phyloP scores from a whole-genome alignment of 1,284 basidiomycete genomes.

The Ustilago shanxiensis region DNA sequence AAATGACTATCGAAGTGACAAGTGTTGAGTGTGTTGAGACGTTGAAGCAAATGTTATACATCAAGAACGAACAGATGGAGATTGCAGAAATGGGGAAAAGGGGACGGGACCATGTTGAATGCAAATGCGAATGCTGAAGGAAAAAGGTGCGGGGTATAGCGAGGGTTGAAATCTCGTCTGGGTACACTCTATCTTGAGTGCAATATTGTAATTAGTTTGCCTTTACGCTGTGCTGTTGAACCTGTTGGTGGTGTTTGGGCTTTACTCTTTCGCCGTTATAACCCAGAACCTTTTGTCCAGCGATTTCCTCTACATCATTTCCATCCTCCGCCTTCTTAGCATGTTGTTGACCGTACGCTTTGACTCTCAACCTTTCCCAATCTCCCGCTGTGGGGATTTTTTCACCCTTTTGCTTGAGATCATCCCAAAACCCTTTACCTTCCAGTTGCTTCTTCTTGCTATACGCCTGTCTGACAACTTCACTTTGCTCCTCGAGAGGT shows the following conservation, averaged over 20 bases:
- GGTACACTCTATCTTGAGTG: not conserved
- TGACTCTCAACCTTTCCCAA: conserved; percentile 66
- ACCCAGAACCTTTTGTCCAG: conserved; percentile 56
- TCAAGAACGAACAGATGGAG: not conserved
- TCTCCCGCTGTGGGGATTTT: conserved; percentile 63
- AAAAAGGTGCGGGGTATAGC: conserved; percentile 21
- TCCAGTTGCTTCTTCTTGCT: conserved; percentile 8
- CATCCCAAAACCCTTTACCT: conserved; percentile 58
- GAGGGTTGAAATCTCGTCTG: conserved; percentile 39
- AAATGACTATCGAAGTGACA: conserved; percentile 9
- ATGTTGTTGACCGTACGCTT: conserved; percentile 64
- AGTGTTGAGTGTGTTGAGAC: conserved; percentile 23
- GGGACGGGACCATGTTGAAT: conserved; percentile 35
- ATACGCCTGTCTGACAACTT: conserved; percentile 63
- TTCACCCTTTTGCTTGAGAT: conserved; percentile 37
- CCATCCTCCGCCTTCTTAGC: conserved; percentile 66
- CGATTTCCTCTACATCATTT: conserved; percentile 65
- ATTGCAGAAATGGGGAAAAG: not conserved
- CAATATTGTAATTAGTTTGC: conserved; percentile 21
- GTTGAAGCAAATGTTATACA: conserved; percentile 16
- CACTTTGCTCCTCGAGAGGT: conserved; percentile 64
- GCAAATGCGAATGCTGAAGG: conserved; percentile 12
- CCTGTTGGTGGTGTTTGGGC: conserved; percentile 12
- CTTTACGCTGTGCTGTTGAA: conserved; percentile 10
- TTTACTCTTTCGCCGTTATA: conserved; percentile 56